Percentiles rank a stretch among this genome's conserved stretches.
phyloP scores from a whole-genome alignment of 2,329 filamentous ascomycete genomes.

The Salinomyces thailandicus region DNA sequence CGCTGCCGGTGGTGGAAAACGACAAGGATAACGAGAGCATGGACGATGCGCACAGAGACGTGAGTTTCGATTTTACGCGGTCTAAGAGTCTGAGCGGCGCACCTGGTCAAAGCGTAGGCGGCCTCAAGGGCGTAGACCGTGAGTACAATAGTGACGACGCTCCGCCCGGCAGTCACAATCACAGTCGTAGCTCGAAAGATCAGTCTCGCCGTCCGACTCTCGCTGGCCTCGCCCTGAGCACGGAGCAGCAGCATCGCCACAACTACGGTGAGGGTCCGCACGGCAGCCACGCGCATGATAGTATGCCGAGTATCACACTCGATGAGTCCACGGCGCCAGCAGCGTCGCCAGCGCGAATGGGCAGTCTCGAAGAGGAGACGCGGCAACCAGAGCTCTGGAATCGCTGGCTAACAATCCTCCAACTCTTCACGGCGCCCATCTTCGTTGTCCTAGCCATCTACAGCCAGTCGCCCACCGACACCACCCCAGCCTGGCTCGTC shows the following conservation, averaged over 20 bases:
- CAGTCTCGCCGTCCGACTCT: conserved; percentile 24
- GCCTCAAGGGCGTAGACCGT: conserved; percentile 8
- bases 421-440: conserved; percentile 76
- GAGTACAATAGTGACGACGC: conserved; percentile 8
- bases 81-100: conserved; percentile 9
- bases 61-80: conserved; percentile 4
- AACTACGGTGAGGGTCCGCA: conserved; percentile 10
- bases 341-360: conserved; percentile 4
- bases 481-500: conserved; percentile 48
- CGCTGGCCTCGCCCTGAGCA: conserved; percentile 22
- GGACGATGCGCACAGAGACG: conserved; percentile 4
- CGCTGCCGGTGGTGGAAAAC: conserved; percentile 79
- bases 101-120: conserved; percentile 6
- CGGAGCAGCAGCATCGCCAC: conserved; percentile 18
- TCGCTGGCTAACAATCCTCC: conserved; percentile 76
- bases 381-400: conserved; percentile 53
- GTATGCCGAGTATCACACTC: neutral
- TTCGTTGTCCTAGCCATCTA: conserved; percentile 64
- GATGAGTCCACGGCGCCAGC: neutral
- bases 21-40: conserved; percentile 33
- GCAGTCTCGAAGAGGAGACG: conserved; percentile 1
- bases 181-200: conserved; percentile 8
- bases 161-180: conserved; percentile 9
- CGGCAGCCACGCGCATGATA: neutral
- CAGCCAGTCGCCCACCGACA: conserved; percentile 36